A percentile compares a stretch with the other conserved stretches of the same genome.
Conservation (phyloP, 805 yeast species). For the Wickerhamomyces chambardii region DNA sequence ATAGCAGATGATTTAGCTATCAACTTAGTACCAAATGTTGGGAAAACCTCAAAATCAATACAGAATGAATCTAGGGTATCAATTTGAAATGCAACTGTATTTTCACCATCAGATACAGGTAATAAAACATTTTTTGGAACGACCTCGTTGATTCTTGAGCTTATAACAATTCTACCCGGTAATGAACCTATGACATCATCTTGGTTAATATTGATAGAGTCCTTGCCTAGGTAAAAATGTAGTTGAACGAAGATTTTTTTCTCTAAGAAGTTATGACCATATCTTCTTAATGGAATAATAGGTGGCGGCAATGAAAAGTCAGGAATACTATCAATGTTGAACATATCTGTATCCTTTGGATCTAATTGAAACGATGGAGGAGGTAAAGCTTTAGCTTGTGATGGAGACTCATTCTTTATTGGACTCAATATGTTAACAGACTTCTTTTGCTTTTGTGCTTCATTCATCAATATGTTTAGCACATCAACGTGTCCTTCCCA, state of each 20-base stretch:
- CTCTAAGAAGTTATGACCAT: conserved; percentile 94
- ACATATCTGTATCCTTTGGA: conserved; percentile 15
- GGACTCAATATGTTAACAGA: conserved; percentile 14
- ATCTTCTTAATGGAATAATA: conserved; percentile 83
- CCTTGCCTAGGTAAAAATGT: conserved; percentile 43
- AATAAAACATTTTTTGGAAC: conserved; percentile 82
- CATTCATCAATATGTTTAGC: conserved; percentile 52
- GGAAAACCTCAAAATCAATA: conserved; percentile 84
- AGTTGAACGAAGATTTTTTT: conserved; percentile 80
- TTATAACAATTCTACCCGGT: conserved; percentile 79
- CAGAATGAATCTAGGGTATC: conserved; percentile 67
- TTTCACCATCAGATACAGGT: conserved; percentile 53
- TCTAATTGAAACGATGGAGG: conserved; percentile 14
- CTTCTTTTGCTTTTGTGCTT: conserved; percentile 9
- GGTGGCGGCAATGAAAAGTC: conserved; percentile 94
- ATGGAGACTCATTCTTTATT: conserved; percentile 6
- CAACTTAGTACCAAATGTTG: conserved; percentile 88
- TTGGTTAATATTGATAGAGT: conserved; percentile 33
- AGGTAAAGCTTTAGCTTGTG: conserved; percentile 1
- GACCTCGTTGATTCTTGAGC: conserved; percentile 67
- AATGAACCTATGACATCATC: conserved; percentile 32
- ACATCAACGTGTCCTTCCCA: conserved; percentile 92
- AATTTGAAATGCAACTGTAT: conserved; percentile 73
- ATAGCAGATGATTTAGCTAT: conserved; percentile 85
- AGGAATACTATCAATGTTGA: conserved; percentile 67